Percentiles rank a stretch among this genome's conserved stretches.
Evolutionary conservation across 2,329 filamentous ascomycete species (phyloP).

Genomic region (Tolypocladium tropicale): DNA sequence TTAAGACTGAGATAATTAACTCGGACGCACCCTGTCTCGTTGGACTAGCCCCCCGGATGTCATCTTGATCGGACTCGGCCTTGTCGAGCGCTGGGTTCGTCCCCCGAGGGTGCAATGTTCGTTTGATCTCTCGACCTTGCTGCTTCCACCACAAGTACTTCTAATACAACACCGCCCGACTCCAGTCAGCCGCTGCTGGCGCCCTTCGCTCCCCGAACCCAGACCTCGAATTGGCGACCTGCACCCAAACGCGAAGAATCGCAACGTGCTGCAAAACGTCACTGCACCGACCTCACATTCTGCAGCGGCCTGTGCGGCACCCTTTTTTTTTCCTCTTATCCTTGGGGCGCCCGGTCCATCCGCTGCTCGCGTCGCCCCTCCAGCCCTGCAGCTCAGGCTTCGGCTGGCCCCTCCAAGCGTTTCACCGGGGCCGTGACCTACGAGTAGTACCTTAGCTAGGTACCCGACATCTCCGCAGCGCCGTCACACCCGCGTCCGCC

Average conservation of each 20-base stretch:
- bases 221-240: neutral
- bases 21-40: no score
- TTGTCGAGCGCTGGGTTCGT: neutral
- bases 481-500: neutral
- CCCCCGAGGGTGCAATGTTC: neutral
- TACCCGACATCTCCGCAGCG: neutral
- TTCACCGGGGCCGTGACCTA: neutral
- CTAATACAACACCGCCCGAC: no score
- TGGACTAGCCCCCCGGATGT: neutral
- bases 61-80: neutral
- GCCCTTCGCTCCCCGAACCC: neutral
- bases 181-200: neutral
- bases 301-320: neutral
- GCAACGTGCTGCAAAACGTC: no score
- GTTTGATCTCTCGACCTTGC: neutral
- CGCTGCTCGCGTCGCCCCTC: neutral
- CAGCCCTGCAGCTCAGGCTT: neutral
- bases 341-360: no score
- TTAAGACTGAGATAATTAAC: no score
- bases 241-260: no score
- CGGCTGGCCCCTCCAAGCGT: neutral
- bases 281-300: neutral
- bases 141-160: no score
- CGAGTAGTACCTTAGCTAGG: no score
- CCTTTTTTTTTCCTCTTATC: no score